phyloP scores from a whole-genome alignment of 2,329 filamentous ascomycete genomes.

The Botrytis byssoidea region DNA sequence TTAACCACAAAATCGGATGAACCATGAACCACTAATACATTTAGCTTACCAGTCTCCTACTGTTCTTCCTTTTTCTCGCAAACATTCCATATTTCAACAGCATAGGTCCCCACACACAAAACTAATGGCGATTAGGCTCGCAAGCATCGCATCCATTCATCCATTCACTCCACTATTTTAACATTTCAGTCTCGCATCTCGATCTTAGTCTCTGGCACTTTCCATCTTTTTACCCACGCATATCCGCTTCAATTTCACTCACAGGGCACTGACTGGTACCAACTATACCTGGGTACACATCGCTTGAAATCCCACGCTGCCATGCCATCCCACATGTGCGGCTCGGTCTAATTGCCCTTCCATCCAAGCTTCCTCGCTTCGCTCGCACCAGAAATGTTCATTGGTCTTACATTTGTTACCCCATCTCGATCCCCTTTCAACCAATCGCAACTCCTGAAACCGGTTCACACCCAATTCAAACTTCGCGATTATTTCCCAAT shows the following conservation, averaged over 20 bases:
- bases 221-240: neutral
- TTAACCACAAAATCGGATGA: neutral
- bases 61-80: neutral
- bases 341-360: neutral
- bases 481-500: slow-evolving; percentile 20
- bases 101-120: neutral
- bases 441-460: slow-evolving; percentile 20
- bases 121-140: neutral
- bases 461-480: slow-evolving; percentile 15
- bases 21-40: neutral
- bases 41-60: neutral
- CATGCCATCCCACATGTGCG: slow-evolving; percentile 4
- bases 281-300: neutral
- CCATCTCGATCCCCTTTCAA: neutral
- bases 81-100: neutral
- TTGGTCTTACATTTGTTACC: slow-evolving; percentile 1
- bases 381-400: neutral
- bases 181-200: slow-evolving; percentile 2
- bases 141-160: neutral
- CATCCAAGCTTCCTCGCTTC: slow-evolving; percentile 5
- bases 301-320: neutral
- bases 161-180: neutral
- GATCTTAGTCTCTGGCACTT: neutral
- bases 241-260: neutral
- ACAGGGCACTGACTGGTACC: neutral